phyloP scores from a whole-genome alignment of 2,329 filamentous ascomycete genomes.

The Blumeria hordei region DNA sequence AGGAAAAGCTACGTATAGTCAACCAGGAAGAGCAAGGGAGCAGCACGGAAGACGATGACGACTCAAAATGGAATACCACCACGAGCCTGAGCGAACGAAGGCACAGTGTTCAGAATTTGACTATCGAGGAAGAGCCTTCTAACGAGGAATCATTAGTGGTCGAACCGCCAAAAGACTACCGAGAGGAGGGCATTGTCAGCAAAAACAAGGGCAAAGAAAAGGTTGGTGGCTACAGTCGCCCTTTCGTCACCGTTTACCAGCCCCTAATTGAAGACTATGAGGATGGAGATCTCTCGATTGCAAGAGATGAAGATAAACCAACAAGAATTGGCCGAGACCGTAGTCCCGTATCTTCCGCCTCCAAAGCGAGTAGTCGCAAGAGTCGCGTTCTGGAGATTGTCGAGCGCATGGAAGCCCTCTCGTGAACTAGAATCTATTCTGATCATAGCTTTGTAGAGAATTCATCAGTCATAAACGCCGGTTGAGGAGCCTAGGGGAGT shows the following conservation, averaged over 20 bases:
- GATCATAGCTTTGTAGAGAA: too few relatives aligned
- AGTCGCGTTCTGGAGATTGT: slow-evolving; percentile 11
- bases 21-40: slow-evolving; percentile 33
- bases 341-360: background rate
- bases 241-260: background rate
- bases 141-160: background rate
- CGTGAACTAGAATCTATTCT: background rate
- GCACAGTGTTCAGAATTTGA: background rate
- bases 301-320: slow-evolving; percentile 3
- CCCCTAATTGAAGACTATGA: slow-evolving; percentile 1
- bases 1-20: slow-evolving; percentile 66
- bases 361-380: slow-evolving; percentile 2
- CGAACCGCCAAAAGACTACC: too few relatives aligned
- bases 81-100: background rate
- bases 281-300: background rate
- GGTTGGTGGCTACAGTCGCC: background rate
- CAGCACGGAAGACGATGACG: background rate
- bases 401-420: slow-evolving; percentile 8
- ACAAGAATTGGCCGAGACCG: background rate
- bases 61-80: background rate
- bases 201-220: slow-evolving; percentile 3
- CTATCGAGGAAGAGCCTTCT: background rate
- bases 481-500: too few relatives aligned
- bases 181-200: background rate
- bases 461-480: too few relatives aligned